Conservation (phyloP, 805 yeast species). For the Kurtzmaniella cleridarum region DNA sequence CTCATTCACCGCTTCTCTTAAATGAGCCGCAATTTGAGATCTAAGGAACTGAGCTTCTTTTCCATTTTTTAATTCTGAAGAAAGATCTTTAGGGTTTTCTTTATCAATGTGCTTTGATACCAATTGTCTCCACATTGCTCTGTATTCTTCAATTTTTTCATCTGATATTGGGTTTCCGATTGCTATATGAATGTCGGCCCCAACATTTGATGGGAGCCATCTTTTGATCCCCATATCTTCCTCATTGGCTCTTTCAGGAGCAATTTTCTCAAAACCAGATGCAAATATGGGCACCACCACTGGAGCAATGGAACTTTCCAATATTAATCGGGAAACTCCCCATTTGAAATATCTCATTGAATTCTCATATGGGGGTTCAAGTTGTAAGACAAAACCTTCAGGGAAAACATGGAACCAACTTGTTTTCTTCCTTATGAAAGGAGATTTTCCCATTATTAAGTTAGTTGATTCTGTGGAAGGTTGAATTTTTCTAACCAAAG, state of each 20-base stretch:
- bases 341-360: conserved; percentile 94
- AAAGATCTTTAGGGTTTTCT: conserved; percentile 50
- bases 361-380: conserved; percentile 69
- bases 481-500: conserved; percentile 7
- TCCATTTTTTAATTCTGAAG: conserved; percentile 59
- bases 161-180: conserved; percentile 73
- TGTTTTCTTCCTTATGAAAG: conserved; percentile 57
- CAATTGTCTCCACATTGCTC: conserved; percentile 65
- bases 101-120: conserved; percentile 51
- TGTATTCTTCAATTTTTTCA: conserved; percentile 48
- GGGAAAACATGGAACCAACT: conserved; percentile 95
- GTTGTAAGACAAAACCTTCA: conserved; percentile 87
- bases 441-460: conserved; percentile 35
- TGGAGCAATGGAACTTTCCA: conserved; percentile 82
- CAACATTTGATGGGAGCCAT: conserved; percentile 57
- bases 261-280: conserved; percentile 80
- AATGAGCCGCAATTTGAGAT: conserved; percentile 59
- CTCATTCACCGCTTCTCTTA: conserved; percentile 59
- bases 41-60: conserved; percentile 61
- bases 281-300: conserved; percentile 82
- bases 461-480: conserved; percentile 27
- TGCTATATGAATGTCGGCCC: conserved; percentile 60
- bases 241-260: conserved; percentile 68
- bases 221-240: conserved; percentile 42
- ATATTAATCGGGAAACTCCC: conserved; percentile 82